Evolutionary conservation across 2,329 filamentous ascomycete species (phyloP), one percentile per base, ranked within the genome.

Genomic region (Ilyonectria sp.): DNA sequence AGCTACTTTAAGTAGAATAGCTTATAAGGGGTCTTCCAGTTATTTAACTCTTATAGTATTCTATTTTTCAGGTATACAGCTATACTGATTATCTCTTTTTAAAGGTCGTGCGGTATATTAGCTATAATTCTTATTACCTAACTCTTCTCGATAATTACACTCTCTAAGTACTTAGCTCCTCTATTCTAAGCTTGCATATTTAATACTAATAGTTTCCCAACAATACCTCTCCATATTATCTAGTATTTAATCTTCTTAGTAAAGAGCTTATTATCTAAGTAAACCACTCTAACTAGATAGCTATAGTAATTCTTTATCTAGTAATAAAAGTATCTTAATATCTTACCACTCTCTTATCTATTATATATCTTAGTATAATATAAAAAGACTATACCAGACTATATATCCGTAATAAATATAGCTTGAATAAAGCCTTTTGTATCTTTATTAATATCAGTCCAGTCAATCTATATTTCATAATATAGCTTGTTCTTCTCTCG

Each of bases 391-490:
- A 50, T 50, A 23, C 46, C 46, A 50, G 11, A 23, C n/a, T 2
- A 47, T 19, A 6, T 6, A 6, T 47, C 44, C 8, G n/a, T 47
- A 6, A 47, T 21, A 19, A 47, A 50, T 10, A 50, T 50, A 10
- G 21, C 46, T 50, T 10, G 11, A 29, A 50, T 26, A 50, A 23
- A 26, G 10, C 46, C 46, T 26, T 50, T 23, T 8, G n/a, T 3
- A 21, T 50, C 46, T 50, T 21, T 4, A 21, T 50, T 10, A 9
- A 50, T 13, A 2, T 50, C 46, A 2, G 46, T 50, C 46, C 46
- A 50, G 21, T 50, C 46, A 50, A 50, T 50, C n/a, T 10, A 26
- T 7, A 50, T 50, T 29, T 50, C 46, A 26, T 50, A 50, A 21
- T 10, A 50, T 2, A 10, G 46, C 13, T 26, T 23, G 11, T 50